Evolutionary conservation across 768 basidiomycete genomes (phyloP).

Genomic region (Podaxis carcinomalis): DNA sequence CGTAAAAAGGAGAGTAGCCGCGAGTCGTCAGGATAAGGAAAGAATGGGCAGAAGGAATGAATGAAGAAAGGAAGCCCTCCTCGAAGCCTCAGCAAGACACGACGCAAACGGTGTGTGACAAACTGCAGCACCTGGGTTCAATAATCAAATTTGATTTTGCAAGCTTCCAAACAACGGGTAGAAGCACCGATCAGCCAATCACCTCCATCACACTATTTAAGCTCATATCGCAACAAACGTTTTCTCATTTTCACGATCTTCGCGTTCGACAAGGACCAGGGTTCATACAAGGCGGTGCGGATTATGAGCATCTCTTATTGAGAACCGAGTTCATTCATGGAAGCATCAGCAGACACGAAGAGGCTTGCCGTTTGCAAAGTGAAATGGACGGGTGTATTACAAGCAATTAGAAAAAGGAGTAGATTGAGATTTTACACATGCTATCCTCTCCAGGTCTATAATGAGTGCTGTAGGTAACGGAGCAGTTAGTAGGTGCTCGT

Average conservation of each 20-base stretch:
- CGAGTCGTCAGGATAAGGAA: too few relatives aligned
- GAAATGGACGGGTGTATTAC: background rate
- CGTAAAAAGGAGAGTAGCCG: background rate
- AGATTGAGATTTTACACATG: slow-evolving; percentile 9
- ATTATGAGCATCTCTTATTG: background rate
- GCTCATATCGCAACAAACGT: background rate
- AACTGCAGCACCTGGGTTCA: background rate
- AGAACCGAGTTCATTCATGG: background rate
- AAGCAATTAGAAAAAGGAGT: slow-evolving; percentile 7
- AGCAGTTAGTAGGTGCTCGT: background rate
- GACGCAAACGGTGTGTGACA: background rate
- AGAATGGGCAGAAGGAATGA: background rate
- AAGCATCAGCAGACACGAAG: background rate
- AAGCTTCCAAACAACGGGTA: background rate
- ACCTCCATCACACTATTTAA: too few relatives aligned
- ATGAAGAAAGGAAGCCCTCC: background rate
- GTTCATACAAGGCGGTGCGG: background rate
- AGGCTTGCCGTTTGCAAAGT: background rate
- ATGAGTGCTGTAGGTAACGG: background rate
- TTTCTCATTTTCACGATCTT: background rate
- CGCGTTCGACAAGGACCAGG: background rate
- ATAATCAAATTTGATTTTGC: background rate
- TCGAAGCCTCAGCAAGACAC: background rate
- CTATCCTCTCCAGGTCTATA: slow-evolving; percentile 8
- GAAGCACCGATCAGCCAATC: too few relatives aligned